Evolutionary conservation across 2,329 filamentous ascomycete species (phyloP).

Genomic region (Plenodomus biglobosus): DNA sequence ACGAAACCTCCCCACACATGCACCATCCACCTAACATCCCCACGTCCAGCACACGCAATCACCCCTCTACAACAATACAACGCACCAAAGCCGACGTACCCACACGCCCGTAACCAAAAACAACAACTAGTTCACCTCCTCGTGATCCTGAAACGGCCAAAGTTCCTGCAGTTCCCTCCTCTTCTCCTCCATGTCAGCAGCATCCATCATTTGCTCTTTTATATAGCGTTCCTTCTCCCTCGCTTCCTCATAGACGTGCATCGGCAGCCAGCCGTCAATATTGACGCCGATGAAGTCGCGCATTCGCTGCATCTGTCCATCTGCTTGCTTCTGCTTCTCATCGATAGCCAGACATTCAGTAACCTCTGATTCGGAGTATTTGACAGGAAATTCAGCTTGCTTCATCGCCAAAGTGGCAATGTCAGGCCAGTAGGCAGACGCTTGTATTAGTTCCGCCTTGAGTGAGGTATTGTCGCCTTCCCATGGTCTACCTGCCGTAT

Average conservation of each 20-base stretch:
- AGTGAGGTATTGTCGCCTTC: conserved; percentile 24
- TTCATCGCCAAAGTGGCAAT: conserved; percentile 12
- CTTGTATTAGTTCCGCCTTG: conserved; percentile 22
- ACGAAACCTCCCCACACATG: too few species aligned
- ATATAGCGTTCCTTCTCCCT: conserved; percentile 16
- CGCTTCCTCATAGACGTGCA: conserved; percentile 16
- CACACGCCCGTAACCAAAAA: too few species aligned
- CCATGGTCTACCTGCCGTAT: conserved; percentile 19
- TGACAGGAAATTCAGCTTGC: conserved; percentile 7
- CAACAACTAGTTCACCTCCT: conserved; percentile 14
- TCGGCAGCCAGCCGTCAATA: conserved; percentile 22
- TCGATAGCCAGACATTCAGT: conserved; percentile 12
- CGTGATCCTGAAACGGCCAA: conserved; percentile 16
- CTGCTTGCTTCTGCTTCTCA: conserved; percentile 15
- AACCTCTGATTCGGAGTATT: conserved; percentile 13
- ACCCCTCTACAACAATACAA: too few species aligned
- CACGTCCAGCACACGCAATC: too few species aligned
- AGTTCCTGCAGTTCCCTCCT: conserved; percentile 8
- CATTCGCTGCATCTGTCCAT: conserved; percentile 20
- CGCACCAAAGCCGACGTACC: too few species aligned
- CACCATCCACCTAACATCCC: too few species aligned
- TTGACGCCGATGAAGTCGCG: conserved; percentile 20
- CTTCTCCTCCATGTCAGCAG: conserved; percentile 13
- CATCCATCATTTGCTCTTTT: conserved; percentile 18
- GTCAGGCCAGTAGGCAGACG: conserved; percentile 17